These are phyloP conservation scores for Ceratocystis eucalypticola DNA, from an alignment of 2,329 filamentous ascomycete genomes.

Conservation along the genomic window DNA sequence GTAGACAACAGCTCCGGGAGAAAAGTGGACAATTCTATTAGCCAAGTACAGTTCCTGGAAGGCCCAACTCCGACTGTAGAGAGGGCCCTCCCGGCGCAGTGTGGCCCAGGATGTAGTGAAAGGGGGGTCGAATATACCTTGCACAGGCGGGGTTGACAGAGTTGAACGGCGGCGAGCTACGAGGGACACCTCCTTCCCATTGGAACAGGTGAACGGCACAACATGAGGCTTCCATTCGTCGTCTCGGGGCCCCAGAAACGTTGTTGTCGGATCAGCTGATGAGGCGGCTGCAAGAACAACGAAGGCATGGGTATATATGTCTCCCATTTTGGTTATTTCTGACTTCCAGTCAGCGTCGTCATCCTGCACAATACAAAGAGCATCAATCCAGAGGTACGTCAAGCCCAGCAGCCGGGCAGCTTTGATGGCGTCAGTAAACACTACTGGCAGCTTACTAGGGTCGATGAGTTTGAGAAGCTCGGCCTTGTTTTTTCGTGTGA, in stretches of 20 bases:
- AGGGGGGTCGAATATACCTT: conserved; percentile 18
- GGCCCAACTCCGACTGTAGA: conserved; percentile 21
- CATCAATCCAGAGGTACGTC: conserved; percentile 27
- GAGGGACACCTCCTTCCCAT: background rate
- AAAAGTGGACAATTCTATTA: conserved; percentile 9
- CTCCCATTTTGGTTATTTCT: conserved; percentile 20
- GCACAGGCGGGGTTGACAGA: conserved; percentile 12
- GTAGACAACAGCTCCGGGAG: conserved; percentile 19
- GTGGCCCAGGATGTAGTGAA: conserved; percentile 18
- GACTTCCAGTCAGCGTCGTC: conserved; percentile 19
- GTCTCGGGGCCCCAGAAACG: conserved; percentile 14
- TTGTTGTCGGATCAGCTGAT: conserved; percentile 11
- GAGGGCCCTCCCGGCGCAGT: conserved; percentile 19
- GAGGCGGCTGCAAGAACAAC: conserved; percentile 19
- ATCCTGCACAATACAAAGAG: conserved; percentile 26
- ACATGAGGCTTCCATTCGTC: conserved; percentile 14
- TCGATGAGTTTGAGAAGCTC: conserved; percentile 14
- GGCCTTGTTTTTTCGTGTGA: conserved; percentile 14
- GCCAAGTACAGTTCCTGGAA: conserved; percentile 19
- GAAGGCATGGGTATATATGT: conserved; percentile 20
- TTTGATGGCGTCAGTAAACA: conserved; percentile 24
- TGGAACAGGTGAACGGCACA: background rate
- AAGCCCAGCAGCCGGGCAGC: conserved; percentile 22
- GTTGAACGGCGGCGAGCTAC: conserved; percentile 14
- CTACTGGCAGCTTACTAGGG: conserved; percentile 18